These are phyloP conservation scores for Persicaria tinctoria DNA, from an alignment of 148 eudicot genomes.

Conservation along the genomic window DNA sequence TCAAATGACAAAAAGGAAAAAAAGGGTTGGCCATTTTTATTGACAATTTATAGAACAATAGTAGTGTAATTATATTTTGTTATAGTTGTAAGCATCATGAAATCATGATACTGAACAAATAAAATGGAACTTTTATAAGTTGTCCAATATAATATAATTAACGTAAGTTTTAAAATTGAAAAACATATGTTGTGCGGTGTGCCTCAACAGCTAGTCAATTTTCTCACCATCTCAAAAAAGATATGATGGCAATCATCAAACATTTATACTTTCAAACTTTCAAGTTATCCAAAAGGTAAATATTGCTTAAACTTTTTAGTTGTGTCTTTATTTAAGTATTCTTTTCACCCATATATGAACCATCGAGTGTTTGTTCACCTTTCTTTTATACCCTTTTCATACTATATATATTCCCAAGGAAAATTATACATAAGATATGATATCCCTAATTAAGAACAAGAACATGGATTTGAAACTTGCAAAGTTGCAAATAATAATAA, in stretches of 20 bases:
- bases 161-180: not conserved
- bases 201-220: not conserved
- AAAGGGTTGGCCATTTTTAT: not conserved
- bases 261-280: slow-evolving; percentile 5
- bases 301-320: not conserved
- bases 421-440: no score
- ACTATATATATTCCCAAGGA: no score
- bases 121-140: not conserved
- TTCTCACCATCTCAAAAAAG: not conserved
- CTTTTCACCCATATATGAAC: not conserved
- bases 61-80: not conserved
- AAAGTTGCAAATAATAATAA: no score
- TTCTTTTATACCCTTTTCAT: no score
- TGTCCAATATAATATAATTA: not conserved
- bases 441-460: no score
- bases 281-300: not conserved
- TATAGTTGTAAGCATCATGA: not conserved
- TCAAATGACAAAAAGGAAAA: not conserved
- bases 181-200: not conserved
- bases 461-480: no score
- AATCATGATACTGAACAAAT: not conserved
- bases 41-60: not conserved
- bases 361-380: no score
- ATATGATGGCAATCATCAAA: slow-evolving; percentile 4
- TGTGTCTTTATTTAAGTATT: not conserved